Base-by-base conservation (phyloP, 768 basidiomycete species). In the Rhizopogon rudus region DNA sequence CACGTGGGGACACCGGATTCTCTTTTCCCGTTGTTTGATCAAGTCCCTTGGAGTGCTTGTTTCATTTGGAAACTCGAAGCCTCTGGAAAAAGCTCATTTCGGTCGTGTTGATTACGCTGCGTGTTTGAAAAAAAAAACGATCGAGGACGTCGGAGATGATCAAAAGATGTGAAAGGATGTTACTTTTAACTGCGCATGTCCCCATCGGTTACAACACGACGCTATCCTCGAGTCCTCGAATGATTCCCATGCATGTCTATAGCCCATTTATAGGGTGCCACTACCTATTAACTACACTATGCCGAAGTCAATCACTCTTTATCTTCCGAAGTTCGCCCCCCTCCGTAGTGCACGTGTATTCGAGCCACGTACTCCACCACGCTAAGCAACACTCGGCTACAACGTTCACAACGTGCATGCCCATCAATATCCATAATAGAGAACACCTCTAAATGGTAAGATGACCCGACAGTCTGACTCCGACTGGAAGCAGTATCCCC, bases 1-100 rank as follows among this genome's bases (percentile, higher is more conserved):
- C 64, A 68, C 66, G 66, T 70, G 68, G 52, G 49, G 16, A 55
- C 56, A 58, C 61, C 43, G 58, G 54, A 61, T 46, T 51, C 33
- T 46, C 43, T 31, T 41, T 42, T 13, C 12, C 35, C 17, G 17
- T 28, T 31, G 17, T 49, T 40, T 33, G 25, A 14, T 39, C 42
- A 40, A 43, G 56, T 54, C 31, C 31, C 31, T 33, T 33, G 31
- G 31, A 9, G 31, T 33, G 31, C 45, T 45, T 28, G 40, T 44
- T 43, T 54, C 33, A 35, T 16, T 12, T 51, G 37, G n/a, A 55
- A 52, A 40, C 33, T 51, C 37, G 29, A 40, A 55, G 33, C 16
- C 29, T 29, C 25, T 54, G 31, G 25, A 41, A 52, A 51, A 43
- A 44, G 2, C 40, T 44, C 40, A 44, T 42, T 25, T 45, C n/a